Conservation (phyloP, 257 asterid species). For the Primulina eburnea region DNA sequence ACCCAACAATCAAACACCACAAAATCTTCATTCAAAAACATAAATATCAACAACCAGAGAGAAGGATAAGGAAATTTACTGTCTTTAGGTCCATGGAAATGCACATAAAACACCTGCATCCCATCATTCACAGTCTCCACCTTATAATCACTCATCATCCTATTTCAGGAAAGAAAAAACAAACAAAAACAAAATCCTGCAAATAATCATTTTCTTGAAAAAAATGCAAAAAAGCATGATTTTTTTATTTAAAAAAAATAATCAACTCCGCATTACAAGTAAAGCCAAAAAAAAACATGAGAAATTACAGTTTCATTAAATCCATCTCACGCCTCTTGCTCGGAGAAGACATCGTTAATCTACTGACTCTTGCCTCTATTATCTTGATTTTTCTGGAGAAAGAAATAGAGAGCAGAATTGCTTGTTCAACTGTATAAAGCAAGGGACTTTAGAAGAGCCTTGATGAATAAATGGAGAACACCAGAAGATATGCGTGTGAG, state of each 20-base stretch:
- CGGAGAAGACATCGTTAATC: conserved; percentile 80
- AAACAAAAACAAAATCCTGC: conserved; percentile 8
- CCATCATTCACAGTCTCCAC: conserved; percentile 95
- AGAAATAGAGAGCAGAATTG: conserved; percentile 21
- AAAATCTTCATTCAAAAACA: conserved; percentile 10
- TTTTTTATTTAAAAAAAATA: conserved; percentile 11
- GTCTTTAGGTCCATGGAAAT: conserved; percentile 82
- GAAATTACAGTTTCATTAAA: conserved; percentile 69
- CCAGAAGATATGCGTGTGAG: conserved; percentile 13
- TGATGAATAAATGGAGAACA: conserved; percentile 29
- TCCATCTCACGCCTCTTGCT: conserved; percentile 99
- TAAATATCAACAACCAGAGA: conserved; percentile 27
- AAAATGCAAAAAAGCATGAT: conserved; percentile 5
- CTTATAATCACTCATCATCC: conserved; percentile 99
- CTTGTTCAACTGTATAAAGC: conserved; percentile 24
- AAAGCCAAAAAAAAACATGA: conserved; percentile 12
- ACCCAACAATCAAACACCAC: conserved; percentile 26
- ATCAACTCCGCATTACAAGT: conserved; percentile 2
- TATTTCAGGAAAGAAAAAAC: conserved; percentile 26
- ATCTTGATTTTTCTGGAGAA: conserved; percentile 3
- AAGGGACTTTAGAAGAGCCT: conserved; percentile 13
- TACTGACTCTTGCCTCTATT: conserved; percentile 5
- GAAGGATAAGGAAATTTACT: conserved; percentile 46
- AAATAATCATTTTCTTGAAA: background rate
- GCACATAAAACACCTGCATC: conserved; percentile 86